A percentile compares a stretch with the other conserved stretches of the same genome.
These are phyloP conservation scores for Solanum bulbocastanum DNA, from an alignment of 257 asterid species.

Conservation along the genomic window DNA sequence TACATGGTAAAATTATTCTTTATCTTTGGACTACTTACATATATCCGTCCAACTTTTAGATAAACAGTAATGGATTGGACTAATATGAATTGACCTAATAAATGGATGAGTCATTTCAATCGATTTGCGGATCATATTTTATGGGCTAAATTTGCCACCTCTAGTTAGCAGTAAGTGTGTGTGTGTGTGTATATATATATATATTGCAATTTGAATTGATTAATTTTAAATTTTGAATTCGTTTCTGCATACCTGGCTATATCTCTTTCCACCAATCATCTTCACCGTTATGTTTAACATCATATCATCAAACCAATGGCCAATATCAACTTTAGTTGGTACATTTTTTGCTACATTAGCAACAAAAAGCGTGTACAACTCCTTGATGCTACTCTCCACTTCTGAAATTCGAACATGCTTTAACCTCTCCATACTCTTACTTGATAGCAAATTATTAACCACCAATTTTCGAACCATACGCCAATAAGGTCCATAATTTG, in stretches of 20 bases:
- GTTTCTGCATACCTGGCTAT: background rate
- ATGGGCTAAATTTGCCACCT: background rate
- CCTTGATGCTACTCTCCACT: constrained; percentile 3
- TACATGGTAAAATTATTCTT: too few species aligned
- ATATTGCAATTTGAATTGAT: background rate
- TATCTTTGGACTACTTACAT: background rate
- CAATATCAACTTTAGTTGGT: constrained; percentile 8
- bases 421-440: constrained; percentile 11
- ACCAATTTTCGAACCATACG: constrained; percentile 18
- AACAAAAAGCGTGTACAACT: constrained; percentile 8
- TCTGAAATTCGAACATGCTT: constrained; percentile 9
- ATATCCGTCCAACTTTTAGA: background rate
- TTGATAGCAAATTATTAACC: constrained; percentile 12
- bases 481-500: constrained; percentile 22
- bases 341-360: background rate
- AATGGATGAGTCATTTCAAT: background rate
- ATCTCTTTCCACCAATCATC: constrained; percentile 23
- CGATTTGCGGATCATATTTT: background rate
- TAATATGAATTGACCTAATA: background rate
- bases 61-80: background rate
- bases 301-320: constrained; percentile 16
- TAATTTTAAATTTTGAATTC: background rate
- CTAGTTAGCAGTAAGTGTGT: background rate
- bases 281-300: constrained; percentile 13
- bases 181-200: too few species aligned